Conservation (phyloP, 228 moss, liverwort and hornwort genomes). For the Sphagnum fallax region DNA sequence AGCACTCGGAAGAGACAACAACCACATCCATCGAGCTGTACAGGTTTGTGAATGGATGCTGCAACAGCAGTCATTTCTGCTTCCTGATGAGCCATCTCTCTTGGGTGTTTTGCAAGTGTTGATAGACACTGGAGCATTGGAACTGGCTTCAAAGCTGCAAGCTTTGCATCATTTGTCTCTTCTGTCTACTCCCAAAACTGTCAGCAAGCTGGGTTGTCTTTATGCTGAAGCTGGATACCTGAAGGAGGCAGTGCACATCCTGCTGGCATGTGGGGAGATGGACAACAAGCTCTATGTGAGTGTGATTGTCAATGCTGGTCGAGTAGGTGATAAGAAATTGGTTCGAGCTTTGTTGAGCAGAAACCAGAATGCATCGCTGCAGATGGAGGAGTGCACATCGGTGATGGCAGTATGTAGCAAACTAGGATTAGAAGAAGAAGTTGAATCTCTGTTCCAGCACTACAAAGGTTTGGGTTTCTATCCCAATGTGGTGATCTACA, state of each 20-base stretch:
- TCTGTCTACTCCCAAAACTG: conserved; percentile 9
- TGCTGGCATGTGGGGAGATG: neutral
- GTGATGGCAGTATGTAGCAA: conserved; percentile 64
- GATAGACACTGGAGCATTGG: conserved; percentile 33
- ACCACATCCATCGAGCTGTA: conserved; percentile 31
- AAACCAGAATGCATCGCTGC: conserved; percentile 17
- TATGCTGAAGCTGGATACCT: conserved; percentile 45
- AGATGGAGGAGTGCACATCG: conserved; percentile 40
- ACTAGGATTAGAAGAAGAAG: conserved; percentile 40
- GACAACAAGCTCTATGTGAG: conserved; percentile 12
- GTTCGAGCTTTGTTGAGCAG: conserved; percentile 19
- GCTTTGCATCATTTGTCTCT: conserved; percentile 23
- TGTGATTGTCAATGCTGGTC: conserved; percentile 54
- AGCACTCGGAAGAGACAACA: conserved; percentile 38
- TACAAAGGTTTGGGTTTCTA: conserved; percentile 23
- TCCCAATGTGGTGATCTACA: conserved; percentile 62
- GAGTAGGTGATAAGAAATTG: conserved; percentile 23
- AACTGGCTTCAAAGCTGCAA: conserved; percentile 46
- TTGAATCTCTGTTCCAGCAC: conserved; percentile 34
- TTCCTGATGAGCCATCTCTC: conserved; percentile 45
- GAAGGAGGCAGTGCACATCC: conserved; percentile 30
- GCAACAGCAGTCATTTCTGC: conserved; percentile 35
- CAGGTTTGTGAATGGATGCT: conserved; percentile 59
- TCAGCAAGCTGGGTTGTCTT: conserved; percentile 20
- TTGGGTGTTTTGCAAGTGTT: conserved; percentile 34